These are phyloP conservation scores for Akanthomyces uredinophilus DNA, from an alignment of 2,329 filamentous ascomycete species.

Conservation along the genomic window DNA sequence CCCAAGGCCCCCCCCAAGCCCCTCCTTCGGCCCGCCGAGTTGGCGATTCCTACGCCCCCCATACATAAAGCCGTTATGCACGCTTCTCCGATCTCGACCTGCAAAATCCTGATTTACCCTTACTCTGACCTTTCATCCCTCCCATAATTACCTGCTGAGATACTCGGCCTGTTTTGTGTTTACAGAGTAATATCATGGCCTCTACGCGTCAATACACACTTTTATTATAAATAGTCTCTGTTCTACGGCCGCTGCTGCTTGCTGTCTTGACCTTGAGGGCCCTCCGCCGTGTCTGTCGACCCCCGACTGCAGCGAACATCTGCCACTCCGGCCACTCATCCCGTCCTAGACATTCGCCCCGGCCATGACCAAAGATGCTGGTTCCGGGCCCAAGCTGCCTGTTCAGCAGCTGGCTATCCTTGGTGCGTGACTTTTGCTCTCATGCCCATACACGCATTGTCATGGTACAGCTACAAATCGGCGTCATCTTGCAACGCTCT, in stretches of 20 bases:
- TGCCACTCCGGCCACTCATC: background rate
- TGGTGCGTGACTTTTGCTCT: constrained; percentile 46
- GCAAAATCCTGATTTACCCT: background rate
- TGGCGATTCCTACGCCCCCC: too few species aligned
- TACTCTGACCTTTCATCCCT: background rate
- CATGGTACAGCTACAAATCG: too few species aligned
- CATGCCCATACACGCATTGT: too few species aligned
- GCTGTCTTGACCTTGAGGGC: background rate
- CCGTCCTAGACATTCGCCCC: too few species aligned
- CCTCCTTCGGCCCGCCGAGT: too few species aligned
- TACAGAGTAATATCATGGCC: background rate
- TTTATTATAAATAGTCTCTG: background rate
- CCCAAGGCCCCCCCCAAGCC: too few species aligned
- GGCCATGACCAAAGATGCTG: constrained; percentile 6
- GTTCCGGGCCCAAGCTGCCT: constrained; percentile 58
- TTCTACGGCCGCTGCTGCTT: background rate
- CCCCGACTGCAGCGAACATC: background rate
- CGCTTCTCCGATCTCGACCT: background rate
- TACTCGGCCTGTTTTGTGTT: background rate
- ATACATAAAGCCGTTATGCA: constrained; percentile 1
- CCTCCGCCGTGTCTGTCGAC: background rate
- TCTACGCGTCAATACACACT: background rate
- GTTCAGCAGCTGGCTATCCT: constrained; percentile 72
- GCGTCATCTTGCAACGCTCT: too few species aligned
- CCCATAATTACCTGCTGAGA: background rate